These are phyloP conservation scores for Claviceps capensis DNA, from an alignment of 2,329 filamentous ascomycete genomes.

Conservation along the genomic window DNA sequence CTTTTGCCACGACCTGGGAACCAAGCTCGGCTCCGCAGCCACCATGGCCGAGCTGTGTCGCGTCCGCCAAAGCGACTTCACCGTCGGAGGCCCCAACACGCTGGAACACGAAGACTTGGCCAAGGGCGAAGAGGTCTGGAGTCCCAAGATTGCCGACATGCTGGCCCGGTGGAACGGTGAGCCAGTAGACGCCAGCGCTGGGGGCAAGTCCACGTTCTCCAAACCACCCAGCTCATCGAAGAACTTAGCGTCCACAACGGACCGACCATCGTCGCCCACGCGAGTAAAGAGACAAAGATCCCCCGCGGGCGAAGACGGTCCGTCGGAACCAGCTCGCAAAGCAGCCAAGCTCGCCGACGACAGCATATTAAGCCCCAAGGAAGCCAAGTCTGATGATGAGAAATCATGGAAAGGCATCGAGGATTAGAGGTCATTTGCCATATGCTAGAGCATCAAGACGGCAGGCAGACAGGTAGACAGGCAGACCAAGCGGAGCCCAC, in stretches of 20 bases:
- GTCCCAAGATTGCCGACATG: slow-evolving; percentile 49
- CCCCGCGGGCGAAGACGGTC: slow-evolving; percentile 12
- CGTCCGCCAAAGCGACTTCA: slow-evolving; percentile 69
- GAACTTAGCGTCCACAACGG: slow-evolving; percentile 1
- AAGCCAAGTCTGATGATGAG: slow-evolving; percentile 21
- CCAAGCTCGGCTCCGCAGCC: slow-evolving; percentile 65
- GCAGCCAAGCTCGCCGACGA: slow-evolving; percentile 7
- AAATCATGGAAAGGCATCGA: slow-evolving; percentile 30
- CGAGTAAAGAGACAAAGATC: slow-evolving; percentile 19
- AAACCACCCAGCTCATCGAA: slow-evolving; percentile 6
- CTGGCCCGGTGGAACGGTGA: slow-evolving; percentile 29
- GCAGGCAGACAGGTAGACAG: not conserved
- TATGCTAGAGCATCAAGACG: too few species aligned
- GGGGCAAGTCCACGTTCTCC: slow-evolving; percentile 8
- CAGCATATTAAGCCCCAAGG: not conserved
- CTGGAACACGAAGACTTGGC: slow-evolving; percentile 66
- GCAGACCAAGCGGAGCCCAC: too few species aligned
- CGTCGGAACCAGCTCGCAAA: slow-evolving; percentile 17
- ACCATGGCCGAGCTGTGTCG: slow-evolving; percentile 78
- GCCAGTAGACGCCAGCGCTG: slow-evolving; percentile 10
- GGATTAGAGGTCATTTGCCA: slow-evolving; percentile 14
- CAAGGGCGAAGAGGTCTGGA: slow-evolving; percentile 71
- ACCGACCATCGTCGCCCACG: not conserved
- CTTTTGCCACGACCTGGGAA: slow-evolving; percentile 81
- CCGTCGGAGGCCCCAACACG: slow-evolving; percentile 54